Percentiles rank a stretch among this genome's conserved stretches.
Conservation (phyloP, 2,329 filamentous ascomycete species). For the Lachnellula arida region DNA sequence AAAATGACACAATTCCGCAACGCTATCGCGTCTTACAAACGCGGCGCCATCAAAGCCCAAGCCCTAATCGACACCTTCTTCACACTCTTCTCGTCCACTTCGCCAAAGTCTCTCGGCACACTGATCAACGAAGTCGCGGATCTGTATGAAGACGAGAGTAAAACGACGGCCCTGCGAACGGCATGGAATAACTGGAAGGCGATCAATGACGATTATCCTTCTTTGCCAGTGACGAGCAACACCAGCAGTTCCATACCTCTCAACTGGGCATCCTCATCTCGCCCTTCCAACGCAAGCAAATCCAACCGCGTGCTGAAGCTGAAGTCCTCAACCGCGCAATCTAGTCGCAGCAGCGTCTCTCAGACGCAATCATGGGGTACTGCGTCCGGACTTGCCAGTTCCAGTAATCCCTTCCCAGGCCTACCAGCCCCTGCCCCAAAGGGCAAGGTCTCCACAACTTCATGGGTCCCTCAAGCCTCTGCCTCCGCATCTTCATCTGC, state of each 20-base stretch:
- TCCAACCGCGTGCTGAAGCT: constrained; percentile 57
- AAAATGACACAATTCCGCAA: constrained; percentile 76
- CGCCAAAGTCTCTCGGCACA: constrained; percentile 77
- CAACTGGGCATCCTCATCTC: constrained; percentile 28
- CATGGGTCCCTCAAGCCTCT: constrained; percentile 32
- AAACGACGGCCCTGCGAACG: constrained; percentile 68
- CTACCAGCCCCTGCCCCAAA: constrained; percentile 31
- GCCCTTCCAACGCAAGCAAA: constrained; percentile 22
- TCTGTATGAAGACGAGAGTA: constrained; percentile 78
- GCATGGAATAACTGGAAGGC: constrained; percentile 95
- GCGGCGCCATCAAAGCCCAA: constrained; percentile 62
- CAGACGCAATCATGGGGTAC: constrained; percentile 53
- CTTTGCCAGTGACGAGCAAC: constrained; percentile 68
- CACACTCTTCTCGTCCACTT: constrained; percentile 72
- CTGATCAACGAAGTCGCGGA: constrained; percentile 89
- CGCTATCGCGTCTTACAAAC: constrained; percentile 74
- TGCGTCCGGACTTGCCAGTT: constrained; percentile 26
- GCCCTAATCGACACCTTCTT: constrained; percentile 86
- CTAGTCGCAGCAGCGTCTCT: constrained; percentile 54
- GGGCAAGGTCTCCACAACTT: constrained; percentile 29
- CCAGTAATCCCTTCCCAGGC: constrained; percentile 42
- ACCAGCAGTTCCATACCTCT: constrained; percentile 38
- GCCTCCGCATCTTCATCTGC: constrained; percentile 33
- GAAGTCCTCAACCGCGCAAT: constrained; percentile 66
- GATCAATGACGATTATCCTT: constrained; percentile 93